Conservation (phyloP, 768 basidiomycete genomes). For the Hortiboletus flavorubellus region DNA sequence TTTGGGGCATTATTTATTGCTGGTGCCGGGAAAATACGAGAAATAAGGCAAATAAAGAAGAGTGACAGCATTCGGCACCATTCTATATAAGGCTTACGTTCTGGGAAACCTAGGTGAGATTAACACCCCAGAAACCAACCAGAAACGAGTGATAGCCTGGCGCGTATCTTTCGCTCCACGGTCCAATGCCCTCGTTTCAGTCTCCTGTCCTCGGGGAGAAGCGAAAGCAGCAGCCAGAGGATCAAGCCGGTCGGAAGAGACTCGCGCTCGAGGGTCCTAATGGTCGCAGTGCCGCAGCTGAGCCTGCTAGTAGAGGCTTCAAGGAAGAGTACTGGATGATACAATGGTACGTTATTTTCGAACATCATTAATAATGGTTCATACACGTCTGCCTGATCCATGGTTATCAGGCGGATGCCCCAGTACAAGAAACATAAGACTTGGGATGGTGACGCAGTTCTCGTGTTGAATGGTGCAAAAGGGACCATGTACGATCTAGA, state of each 20-base stretch:
- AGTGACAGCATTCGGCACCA: too few relatives aligned
- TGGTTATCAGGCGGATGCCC: slow-evolving; percentile 50
- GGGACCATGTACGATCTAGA: slow-evolving; percentile 59
- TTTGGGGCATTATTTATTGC: too few relatives aligned
- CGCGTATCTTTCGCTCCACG: background rate
- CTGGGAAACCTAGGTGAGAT: too few relatives aligned
- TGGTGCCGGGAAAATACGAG: too few relatives aligned
- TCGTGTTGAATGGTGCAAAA: slow-evolving; percentile 46
- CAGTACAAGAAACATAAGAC: slow-evolving; percentile 85
- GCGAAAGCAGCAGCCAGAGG: slow-evolving; percentile 24
- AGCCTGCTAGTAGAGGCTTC: slow-evolving; percentile 10
- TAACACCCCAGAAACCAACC: background rate
- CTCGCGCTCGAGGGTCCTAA: slow-evolving; percentile 23
- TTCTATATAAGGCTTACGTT: too few relatives aligned
- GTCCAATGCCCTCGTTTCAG: slow-evolving; percentile 20
- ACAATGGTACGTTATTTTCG: slow-evolving; percentile 53
- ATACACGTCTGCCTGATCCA: background rate
- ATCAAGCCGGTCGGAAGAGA: slow-evolving; percentile 28
- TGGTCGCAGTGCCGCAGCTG: slow-evolving; percentile 3
- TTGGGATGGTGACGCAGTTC: slow-evolving; percentile 83
- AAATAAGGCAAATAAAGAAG: too few relatives aligned
- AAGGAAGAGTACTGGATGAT: slow-evolving; percentile 66
- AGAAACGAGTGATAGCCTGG: background rate
- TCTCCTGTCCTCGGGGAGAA: slow-evolving; percentile 26
- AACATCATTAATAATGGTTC: background rate